Percentiles rank a stretch among this genome's conserved stretches.
Conservation (phyloP, 768 basidiomycete species). For the Mycena chlorophos region DNA sequence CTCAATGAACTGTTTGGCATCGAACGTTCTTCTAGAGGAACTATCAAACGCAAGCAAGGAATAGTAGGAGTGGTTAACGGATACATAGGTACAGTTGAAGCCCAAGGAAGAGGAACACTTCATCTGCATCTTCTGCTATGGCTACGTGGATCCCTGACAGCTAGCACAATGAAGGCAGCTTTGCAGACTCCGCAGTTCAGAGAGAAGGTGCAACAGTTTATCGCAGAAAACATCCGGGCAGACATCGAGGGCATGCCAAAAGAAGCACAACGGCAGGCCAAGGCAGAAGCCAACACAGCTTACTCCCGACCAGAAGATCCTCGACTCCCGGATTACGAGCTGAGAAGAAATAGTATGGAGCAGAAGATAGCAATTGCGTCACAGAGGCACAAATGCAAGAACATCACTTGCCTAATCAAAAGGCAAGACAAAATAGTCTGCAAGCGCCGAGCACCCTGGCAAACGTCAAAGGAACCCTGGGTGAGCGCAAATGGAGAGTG, state of each 20-base stretch:
- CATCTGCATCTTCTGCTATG: constrained; percentile 39
- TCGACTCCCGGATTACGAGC: constrained; percentile 8
- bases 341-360: constrained; percentile 15
- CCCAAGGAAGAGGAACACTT: constrained; percentile 38
- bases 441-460: constrained; percentile 37
- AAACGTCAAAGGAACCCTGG: constrained; percentile 21
- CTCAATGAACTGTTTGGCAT: background rate
- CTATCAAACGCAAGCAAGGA: constrained; percentile 24
- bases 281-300: constrained; percentile 24
- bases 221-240: constrained; percentile 32
- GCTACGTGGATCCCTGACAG: constrained; percentile 31
- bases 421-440: constrained; percentile 23
- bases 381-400: constrained; percentile 36
- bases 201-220: constrained; percentile 27
- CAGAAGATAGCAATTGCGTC: constrained; percentile 22
- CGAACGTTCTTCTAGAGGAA: background rate
- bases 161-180: constrained; percentile 27
- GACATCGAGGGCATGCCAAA: constrained; percentile 24
- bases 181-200: constrained; percentile 32
- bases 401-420: constrained; percentile 24
- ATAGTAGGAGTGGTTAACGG: constrained; percentile 33
- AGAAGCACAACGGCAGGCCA: constrained; percentile 17
- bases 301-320: constrained; percentile 40
- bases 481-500: constrained; percentile 29
- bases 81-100: constrained; percentile 40